These are phyloP conservation scores for Triticum aestivum DNA, from an alignment of 176 grass and related monocot species.

Conservation along the genomic window DNA sequence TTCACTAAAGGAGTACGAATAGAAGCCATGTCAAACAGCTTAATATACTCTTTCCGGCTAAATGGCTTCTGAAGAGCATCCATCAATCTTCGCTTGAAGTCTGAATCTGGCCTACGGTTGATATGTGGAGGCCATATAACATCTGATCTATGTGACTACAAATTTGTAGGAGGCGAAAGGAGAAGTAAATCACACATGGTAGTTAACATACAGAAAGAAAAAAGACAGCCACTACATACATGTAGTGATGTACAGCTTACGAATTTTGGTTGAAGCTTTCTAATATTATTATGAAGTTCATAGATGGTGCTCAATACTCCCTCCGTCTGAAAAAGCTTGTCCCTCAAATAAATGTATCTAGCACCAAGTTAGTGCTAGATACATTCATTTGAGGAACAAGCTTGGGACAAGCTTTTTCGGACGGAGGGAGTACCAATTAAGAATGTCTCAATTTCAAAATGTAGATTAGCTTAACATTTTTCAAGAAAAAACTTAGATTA, in stretches of 20 bases:
- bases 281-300: not conserved
- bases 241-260: not conserved
- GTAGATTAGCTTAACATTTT: not conserved
- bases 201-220: not conserved
- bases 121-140: constrained; percentile 56
- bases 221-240: not conserved
- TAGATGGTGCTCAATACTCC: not conserved
- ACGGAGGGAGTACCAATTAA: not conserved
- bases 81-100: constrained; percentile 65
- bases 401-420: too few species aligned
- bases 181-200: not conserved
- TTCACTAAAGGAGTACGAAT: constrained; percentile 44
- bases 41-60: constrained; percentile 49
- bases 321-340: too few species aligned
- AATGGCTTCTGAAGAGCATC: constrained; percentile 47
- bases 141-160: not conserved
- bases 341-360: too few species aligned
- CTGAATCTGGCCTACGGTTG: constrained; percentile 47
- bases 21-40: constrained; percentile 39
- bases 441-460: not conserved
- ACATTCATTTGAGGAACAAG: too few species aligned
- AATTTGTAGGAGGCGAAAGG: not conserved
- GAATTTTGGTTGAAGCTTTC: not conserved
- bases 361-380: too few species aligned
- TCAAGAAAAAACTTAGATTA: not conserved